Conservation (phyloP, 176 grass and related monocot genomes). For the Oryza nivara region DNA sequence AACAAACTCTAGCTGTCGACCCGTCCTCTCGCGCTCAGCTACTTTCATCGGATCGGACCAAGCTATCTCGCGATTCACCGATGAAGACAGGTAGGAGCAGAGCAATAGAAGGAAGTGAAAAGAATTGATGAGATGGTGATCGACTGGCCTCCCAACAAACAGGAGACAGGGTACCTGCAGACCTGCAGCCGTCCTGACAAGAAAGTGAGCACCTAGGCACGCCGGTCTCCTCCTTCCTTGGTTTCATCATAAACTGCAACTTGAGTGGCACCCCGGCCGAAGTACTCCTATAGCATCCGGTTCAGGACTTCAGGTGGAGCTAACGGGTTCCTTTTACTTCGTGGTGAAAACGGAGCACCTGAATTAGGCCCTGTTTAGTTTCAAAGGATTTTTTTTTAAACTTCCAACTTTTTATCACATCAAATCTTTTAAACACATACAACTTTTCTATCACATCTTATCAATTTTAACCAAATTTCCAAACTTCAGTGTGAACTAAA, state of each 20-base stretch:
- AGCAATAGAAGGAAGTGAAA: background rate
- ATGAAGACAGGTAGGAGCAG: background rate
- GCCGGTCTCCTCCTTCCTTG: background rate
- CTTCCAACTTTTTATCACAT: too few relatives aligned
- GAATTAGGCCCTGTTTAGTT: background rate
- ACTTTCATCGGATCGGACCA: background rate
- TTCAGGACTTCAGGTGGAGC: background rate
- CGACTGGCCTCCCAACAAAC: background rate
- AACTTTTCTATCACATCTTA: too few relatives aligned
- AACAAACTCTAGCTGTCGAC: background rate
- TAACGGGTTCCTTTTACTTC: background rate
- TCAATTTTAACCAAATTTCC: too few relatives aligned
- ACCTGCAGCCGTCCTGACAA: constrained; percentile 29
- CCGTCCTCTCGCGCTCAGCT: background rate
- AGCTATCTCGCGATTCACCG: background rate
- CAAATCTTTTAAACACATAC: too few relatives aligned
- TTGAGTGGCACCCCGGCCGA: background rate
- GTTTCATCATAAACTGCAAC: background rate
- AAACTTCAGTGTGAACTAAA: too few relatives aligned
- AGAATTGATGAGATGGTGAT: too few relatives aligned
- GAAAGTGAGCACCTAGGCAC: constrained; percentile 21
- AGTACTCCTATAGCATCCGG: background rate
- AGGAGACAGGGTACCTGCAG: background rate
- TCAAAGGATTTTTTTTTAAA: too few relatives aligned
- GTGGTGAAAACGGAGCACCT: too few relatives aligned